A percentile compares a stretch with the other conserved stretches of the same genome.
phyloP scores from a whole-genome alignment of 2,329 filamentous ascomycete species.

The Fusarium sterilihyphosum region DNA sequence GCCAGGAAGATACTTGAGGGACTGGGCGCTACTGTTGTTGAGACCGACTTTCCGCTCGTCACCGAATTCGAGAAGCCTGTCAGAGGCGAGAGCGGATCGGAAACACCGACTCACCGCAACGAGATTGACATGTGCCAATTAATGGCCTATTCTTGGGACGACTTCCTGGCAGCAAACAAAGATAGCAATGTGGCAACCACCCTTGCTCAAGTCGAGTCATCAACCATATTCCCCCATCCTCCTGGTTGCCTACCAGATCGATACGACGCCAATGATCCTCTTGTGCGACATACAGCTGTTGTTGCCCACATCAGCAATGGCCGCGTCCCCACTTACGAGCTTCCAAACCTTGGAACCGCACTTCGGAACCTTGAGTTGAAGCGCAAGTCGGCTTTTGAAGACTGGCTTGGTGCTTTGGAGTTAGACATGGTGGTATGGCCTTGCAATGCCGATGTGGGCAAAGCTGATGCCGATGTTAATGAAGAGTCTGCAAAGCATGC shows the following conservation, averaged over 20 bases:
- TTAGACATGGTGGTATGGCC: background rate
- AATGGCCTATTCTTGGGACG: conserved; percentile 9
- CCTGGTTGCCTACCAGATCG: background rate
- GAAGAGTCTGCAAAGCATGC: background rate
- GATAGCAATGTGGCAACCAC: background rate
- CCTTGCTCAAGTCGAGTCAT: background rate
- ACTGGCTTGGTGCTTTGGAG: background rate
- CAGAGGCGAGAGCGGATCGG: background rate
- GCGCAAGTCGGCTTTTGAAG: background rate
- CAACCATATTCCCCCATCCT: background rate
- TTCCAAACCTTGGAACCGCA: background rate
- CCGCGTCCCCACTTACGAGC: background rate
- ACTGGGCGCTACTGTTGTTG: background rate
- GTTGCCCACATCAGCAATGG: background rate
- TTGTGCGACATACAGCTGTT: conserved; percentile 1
- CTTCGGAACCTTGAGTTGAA: background rate
- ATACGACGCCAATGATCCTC: background rate
- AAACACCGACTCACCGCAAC: background rate
- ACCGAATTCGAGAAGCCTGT: background rate
- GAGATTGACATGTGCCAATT: conserved; percentile 5
- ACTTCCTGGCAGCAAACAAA: background rate
- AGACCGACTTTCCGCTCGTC: background rate
- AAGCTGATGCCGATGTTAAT: background rate
- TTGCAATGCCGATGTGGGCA: background rate
- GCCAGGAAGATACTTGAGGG: background rate